Base-by-base conservation (phyloP, 2,329 filamentous ascomycete genomes). In the Alternaria metachromatica region DNA sequence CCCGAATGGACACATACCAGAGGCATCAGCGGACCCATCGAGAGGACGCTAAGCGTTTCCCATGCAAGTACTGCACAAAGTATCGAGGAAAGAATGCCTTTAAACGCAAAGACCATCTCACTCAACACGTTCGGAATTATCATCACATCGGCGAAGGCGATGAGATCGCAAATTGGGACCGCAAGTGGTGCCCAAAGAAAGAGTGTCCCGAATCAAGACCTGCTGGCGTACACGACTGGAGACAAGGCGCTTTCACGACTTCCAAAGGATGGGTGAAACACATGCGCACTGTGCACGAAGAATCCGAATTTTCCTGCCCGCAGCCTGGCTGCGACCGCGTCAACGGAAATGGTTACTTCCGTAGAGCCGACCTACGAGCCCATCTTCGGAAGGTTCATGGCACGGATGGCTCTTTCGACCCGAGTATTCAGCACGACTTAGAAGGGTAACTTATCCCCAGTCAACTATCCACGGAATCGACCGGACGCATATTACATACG, bases 211-310 rank as follows among this genome's bases (percentile, higher is more conserved):
- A 59, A 2, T 25, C 33, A 8, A 11, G 0, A 3, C n/a, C 7
- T 13, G 9, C 12, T 18, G 5, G 1, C 23, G 8, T 0, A 18
- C 0, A 3, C 3, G 0, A 2, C 2, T 2, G 53, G 6, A 11
- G n/a, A 9, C 4, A 0, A 6, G 13, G 13, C 3, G n/a, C 8
- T 6, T 48, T 49, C 12, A 2, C 1, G 0, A 5, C 21, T 0
- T 49, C 23, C 0, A 25, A 20, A 23, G n/a, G 30, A 21, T 49
- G 23, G 15, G 18, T 43, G 3, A 26, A 30, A 2, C 58, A 60
- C 10, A 18, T 49, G 13, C 58, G 58, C 12, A 56, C 28, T 10
- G 11, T 49, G 2, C 51, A 60, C 3, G 44, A 60, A 30, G n/a
- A 55, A 5, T 49, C 18, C 1, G 10, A 15, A 0, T 26, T 25